phyloP scores from a whole-genome alignment of 139 green algal genomes.

The Chlamydomonas asymmetrica region DNA sequence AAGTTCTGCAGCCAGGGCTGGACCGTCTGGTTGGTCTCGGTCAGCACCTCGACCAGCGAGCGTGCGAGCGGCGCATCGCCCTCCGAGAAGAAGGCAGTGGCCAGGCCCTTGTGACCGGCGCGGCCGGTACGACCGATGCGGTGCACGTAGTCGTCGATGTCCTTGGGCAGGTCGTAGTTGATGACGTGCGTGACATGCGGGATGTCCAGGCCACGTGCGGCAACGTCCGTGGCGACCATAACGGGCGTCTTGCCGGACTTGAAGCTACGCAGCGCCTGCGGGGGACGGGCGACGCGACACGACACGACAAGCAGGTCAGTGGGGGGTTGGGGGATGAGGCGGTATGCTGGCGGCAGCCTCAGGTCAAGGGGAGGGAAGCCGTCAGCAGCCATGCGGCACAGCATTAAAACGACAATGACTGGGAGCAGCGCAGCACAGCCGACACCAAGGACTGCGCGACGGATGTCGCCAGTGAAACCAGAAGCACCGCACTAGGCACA shows the following conservation, averaged over 20 bases:
- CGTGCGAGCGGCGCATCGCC: slow-evolving; percentile 85
- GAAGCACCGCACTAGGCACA: not conserved
- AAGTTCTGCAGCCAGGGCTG: slow-evolving; percentile 88
- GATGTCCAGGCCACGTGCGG: slow-evolving; percentile 59
- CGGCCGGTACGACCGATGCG: slow-evolving; percentile 70
- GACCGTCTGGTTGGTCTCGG: slow-evolving; percentile 96
- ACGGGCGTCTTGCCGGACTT: slow-evolving; percentile 53
- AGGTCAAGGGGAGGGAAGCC: not conserved
- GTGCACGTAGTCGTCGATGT: slow-evolving; percentile 78
- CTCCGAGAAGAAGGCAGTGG: slow-evolving; percentile 94
- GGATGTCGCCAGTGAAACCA: not conserved
- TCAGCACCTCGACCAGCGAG: slow-evolving; percentile 75
- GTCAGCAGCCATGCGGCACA: not conserved
- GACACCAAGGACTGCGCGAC: not conserved
- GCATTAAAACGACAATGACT: not conserved
- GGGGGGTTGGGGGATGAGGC: slow-evolving; percentile 94
- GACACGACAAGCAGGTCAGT: slow-evolving; percentile 87
- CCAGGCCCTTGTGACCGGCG: slow-evolving; percentile 94
- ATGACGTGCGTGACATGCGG: slow-evolving; percentile 72
- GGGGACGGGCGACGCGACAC: slow-evolving; percentile 59
- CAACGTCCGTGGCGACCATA: slow-evolving; percentile 53
- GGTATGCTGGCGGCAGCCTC: slow-evolving; percentile 76
- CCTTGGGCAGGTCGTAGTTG: slow-evolving; percentile 75
- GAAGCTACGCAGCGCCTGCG: slow-evolving; percentile 59
- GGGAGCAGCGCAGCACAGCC: not conserved